Evolutionary conservation across 2,329 filamentous ascomycete genomes (phyloP).

Genomic region (Colletotrichum magnum): DNA sequence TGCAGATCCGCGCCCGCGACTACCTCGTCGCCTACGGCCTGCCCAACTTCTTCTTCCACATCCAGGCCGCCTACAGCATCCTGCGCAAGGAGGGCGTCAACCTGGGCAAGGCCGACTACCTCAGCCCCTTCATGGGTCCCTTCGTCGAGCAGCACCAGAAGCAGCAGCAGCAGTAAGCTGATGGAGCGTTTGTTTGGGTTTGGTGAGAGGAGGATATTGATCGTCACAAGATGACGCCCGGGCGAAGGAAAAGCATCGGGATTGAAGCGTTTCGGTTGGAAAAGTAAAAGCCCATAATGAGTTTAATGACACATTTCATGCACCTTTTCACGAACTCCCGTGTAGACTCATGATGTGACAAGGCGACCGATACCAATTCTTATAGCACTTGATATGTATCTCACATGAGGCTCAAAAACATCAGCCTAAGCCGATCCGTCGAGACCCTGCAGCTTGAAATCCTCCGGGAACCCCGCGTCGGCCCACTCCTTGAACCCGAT

Average conservation of each 20-base stretch:
- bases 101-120: slow-evolving; percentile 70
- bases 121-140: slow-evolving; percentile 46
- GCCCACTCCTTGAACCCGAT: slow-evolving; percentile 52
- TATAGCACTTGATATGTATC: too few relatives aligned
- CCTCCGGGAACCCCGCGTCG: slow-evolving; percentile 28
- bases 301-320: not conserved
- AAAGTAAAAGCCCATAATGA: slow-evolving; percentile 3
- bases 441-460: slow-evolving; percentile 1
- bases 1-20: slow-evolving; percentile 48
- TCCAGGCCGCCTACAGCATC: slow-evolving; percentile 69
- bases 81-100: slow-evolving; percentile 69
- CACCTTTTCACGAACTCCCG: too few relatives aligned
- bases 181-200: not conserved
- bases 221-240: slow-evolving; percentile 28
- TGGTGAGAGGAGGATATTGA: slow-evolving; percentile 19
- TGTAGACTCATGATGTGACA: too few relatives aligned
- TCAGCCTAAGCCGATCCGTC: too few relatives aligned
- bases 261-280: not conserved
- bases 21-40: slow-evolving; percentile 62
- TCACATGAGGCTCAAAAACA: too few relatives aligned
- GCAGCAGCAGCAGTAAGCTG: slow-evolving; percentile 20
- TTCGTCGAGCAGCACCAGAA: slow-evolving; percentile 32
- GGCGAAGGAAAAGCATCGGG: not conserved
- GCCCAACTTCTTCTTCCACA: slow-evolving; percentile 74
- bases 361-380: too few relatives aligned